Base-by-base conservation (phyloP, 129 eudicot species). In the Flaveria bidentis region DNA sequence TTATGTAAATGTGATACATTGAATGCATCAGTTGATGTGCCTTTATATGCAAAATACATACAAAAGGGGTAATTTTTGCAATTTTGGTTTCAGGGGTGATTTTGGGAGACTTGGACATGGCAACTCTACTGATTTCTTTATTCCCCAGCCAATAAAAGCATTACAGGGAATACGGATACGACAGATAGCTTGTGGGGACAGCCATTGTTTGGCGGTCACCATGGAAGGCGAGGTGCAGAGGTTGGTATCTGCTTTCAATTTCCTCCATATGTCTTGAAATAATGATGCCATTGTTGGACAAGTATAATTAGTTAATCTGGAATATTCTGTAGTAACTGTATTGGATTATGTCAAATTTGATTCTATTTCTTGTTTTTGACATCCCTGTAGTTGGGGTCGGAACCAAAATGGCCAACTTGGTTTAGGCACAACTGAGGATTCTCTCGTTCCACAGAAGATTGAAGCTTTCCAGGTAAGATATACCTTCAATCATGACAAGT, bases 71-170 rank as follows among this genome's bases (percentile, higher is more conserved):
- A 10, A 23, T 44, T 52, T 25, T 18, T 45, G 60, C 28, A 5
- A 62, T 28, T 30, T 78, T 69, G 63, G 33, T 68, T 42, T 74
- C 83, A 95, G 99, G 99, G 99, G 99, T 78, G 99, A 95, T 85
- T 95, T 95, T 82, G 99, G 99, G 87, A 91, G 99, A 76, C 84
- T 95, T 52, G 99, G 99, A 41, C 99, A 95, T 85, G 99, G 99
- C 26, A 95, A 95, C 83, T 95, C 97, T 13, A 95, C 96, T 82
- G 99, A 95, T 77, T 80, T 89, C 77, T 91, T 95, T 77, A 74
- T 85, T 74, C 99, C 99, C 41, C 97, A 87, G 72, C 97, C 96
- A 22, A 95, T 95, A 80, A 91, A 87, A 84, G 96, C 96, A 47
- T 84, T 95, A 72, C 86, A 86, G 42, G 94, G 96, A 49, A 63